Conservation (phyloP, 306 rosid species). For the Trifolium pratense region DNA sequence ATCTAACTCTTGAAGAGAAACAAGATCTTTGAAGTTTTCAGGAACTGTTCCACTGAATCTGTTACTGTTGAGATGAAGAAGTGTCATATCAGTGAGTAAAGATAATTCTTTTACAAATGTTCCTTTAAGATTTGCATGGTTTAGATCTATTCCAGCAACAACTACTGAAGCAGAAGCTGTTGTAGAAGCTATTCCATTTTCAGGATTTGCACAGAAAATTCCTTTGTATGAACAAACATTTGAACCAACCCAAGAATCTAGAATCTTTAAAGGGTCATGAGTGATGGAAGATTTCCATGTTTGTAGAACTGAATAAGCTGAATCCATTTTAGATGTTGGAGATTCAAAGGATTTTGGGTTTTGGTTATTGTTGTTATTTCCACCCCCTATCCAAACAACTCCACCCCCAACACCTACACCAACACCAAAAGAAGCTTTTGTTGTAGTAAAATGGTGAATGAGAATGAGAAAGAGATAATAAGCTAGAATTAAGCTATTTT, state of each 20-base stretch:
- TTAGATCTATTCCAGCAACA: slow-evolving; percentile 90
- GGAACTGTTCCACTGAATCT: slow-evolving; percentile 78
- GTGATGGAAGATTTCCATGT: slow-evolving; percentile 90
- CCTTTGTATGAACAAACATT: slow-evolving; percentile 92
- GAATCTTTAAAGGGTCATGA: slow-evolving; percentile 75
- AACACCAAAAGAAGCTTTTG: slow-evolving; percentile 54
- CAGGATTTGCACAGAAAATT: slow-evolving; percentile 70
- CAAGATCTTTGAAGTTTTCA: slow-evolving; percentile 63
- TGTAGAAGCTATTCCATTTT: slow-evolving; percentile 40
- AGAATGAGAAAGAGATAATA: slow-evolving; percentile 55
- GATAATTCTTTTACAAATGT: slow-evolving; percentile 77
- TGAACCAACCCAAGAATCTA: slow-evolving; percentile 72
- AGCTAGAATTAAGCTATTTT: slow-evolving; percentile 46
- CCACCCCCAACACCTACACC: slow-evolving; percentile 56
- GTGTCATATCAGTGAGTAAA: slow-evolving; percentile 70
- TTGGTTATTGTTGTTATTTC: slow-evolving; percentile 40
- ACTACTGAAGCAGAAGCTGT: slow-evolving; percentile 43
- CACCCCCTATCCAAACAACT: slow-evolving; percentile 73
- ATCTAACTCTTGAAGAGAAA: slow-evolving; percentile 75
- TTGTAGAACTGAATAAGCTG: slow-evolving; percentile 81
- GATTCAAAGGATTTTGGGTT: slow-evolving; percentile 54
- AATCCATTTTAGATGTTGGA: slow-evolving; percentile 49
- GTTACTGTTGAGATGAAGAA: slow-evolving; percentile 86
- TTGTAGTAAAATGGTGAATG: slow-evolving; percentile 34
- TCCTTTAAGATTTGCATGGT: slow-evolving; percentile 90